A percentile compares a stretch with the other conserved stretches of the same genome.
These are phyloP conservation scores for Coemansia sp. DNA, from an alignment of 192 early-diverging fungal species.

Conservation along the genomic window DNA sequence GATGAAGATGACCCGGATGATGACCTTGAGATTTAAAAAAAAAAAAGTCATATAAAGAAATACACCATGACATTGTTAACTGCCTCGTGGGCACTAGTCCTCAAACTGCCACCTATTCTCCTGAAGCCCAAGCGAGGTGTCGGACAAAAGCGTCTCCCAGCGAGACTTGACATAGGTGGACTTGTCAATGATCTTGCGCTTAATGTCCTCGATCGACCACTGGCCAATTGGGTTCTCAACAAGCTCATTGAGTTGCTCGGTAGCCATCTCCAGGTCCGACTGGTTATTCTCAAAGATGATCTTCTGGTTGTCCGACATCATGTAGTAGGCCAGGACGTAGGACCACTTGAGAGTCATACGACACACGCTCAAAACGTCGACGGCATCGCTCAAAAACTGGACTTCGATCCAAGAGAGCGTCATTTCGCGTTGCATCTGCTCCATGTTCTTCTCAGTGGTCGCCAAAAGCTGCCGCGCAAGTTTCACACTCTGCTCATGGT, in stretches of 20 bases:
- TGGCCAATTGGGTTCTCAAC: conserved; percentile 83
- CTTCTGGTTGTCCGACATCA: conserved; percentile 81
- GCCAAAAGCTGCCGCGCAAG: conserved; percentile 75
- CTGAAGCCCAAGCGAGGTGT: conserved; percentile 84
- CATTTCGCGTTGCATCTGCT: conserved; percentile 88
- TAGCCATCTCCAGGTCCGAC: conserved; percentile 96
- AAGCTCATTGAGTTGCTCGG: conserved; percentile 89
- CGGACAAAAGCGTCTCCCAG: conserved; percentile 85
- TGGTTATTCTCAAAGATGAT: conserved; percentile 98
- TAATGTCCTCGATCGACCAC: conserved; percentile 70
- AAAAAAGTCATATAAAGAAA: not conserved
- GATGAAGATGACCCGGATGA: conserved; percentile 92
- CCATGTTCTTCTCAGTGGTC: conserved; percentile 69
- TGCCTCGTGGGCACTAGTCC: not conserved
- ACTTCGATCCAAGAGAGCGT: conserved; percentile 98
- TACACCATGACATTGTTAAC: not conserved
- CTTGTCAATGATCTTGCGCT: conserved; percentile 90
- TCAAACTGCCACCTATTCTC: conserved; percentile 83
- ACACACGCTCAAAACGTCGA: conserved; percentile 83
- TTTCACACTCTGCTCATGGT: conserved; percentile 93
- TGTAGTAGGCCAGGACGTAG: conserved; percentile 95
- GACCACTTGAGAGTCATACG: conserved; percentile 97
- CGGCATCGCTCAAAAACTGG: conserved; percentile 92
- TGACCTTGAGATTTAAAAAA: conserved; percentile 75
- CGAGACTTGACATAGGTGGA: conserved; percentile 87